A percentile compares a stretch with the other conserved stretches of the same genome.
These are phyloP conservation scores for Hemileccinum impolitum DNA, from an alignment of 768 basidiomycete species.

Conservation along the genomic window DNA sequence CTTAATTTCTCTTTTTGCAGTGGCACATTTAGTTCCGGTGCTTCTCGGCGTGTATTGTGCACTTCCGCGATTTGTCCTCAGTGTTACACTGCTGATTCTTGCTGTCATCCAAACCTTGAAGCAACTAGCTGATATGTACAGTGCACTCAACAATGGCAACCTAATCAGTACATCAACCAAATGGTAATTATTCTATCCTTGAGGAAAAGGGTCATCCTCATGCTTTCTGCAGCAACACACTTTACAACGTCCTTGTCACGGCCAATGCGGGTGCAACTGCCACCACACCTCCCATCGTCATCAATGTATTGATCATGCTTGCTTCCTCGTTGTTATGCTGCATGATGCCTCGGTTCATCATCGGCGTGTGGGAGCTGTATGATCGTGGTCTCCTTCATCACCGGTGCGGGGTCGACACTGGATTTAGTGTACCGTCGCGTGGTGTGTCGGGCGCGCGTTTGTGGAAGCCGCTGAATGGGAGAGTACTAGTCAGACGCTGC, in stretches of 20 bases:
- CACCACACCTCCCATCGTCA: neutral
- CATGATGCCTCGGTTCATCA: slow-evolving; percentile 17
- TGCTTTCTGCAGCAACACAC: neutral
- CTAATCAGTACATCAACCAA: slow-evolving; percentile 1
- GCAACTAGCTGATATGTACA: slow-evolving; percentile 6
- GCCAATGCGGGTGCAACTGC: neutral
- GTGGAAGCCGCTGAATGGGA: neutral
- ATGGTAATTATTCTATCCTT: slow-evolving; percentile 4
- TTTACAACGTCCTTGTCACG: neutral
- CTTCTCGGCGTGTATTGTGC: neutral
- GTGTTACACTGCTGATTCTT: slow-evolving; percentile 2
- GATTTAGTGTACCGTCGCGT: slow-evolving; percentile 5
- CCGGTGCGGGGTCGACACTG: slow-evolving; percentile 9
- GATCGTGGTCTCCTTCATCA: neutral
- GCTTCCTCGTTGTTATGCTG: neutral
- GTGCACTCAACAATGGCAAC: slow-evolving; percentile 1
- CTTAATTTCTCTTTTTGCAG: neutral
- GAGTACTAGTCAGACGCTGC: neutral
- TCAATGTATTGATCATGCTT: neutral
- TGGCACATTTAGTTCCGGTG: neutral
- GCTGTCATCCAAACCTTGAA: neutral
- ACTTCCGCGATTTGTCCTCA: slow-evolving; percentile 3
- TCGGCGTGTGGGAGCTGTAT: slow-evolving; percentile 9
- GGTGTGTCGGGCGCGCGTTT: neutral
- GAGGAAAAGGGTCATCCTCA: neutral